These are phyloP conservation scores for Kodamaea neixiangensis DNA, from an alignment of 805 yeast species.

Conservation along the genomic window DNA sequence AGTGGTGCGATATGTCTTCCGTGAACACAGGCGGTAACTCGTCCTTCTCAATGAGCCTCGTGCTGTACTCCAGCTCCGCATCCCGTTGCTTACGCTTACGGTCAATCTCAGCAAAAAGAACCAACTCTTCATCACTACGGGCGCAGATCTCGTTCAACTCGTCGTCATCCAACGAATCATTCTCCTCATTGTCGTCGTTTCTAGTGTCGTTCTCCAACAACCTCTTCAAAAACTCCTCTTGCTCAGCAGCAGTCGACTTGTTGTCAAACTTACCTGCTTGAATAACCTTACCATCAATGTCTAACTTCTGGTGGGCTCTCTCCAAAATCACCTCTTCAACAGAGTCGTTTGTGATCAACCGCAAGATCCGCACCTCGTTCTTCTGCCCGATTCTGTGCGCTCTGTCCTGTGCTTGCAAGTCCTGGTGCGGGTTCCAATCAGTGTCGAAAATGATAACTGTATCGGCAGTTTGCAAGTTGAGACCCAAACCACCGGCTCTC, in stretches of 20 bases:
- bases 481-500: slow-evolving; percentile 88
- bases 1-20: slow-evolving; percentile 29
- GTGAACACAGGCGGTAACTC: slow-evolving; percentile 29
- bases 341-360: slow-evolving; percentile 79
- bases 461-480: slow-evolving; percentile 84
- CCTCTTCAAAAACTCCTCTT: slow-evolving; percentile 74
- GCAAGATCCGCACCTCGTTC: slow-evolving; percentile 79
- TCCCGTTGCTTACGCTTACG: slow-evolving; percentile 48
- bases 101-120: slow-evolving; percentile 60
- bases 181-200: slow-evolving; percentile 57
- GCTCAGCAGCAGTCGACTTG: slow-evolving; percentile 84
- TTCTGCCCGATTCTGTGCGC: slow-evolving; percentile 90
- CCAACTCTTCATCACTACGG: slow-evolving; percentile 62
- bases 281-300: slow-evolving; percentile 85
- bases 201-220: slow-evolving; percentile 69
- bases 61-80: slow-evolving; percentile 19
- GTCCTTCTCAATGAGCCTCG: slow-evolving; percentile 24
- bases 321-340: slow-evolving; percentile 83
- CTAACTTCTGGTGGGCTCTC: slow-evolving; percentile 79
- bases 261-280: slow-evolving; percentile 91
- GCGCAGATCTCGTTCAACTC: slow-evolving; percentile 74
- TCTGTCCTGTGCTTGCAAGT: slow-evolving; percentile 87
- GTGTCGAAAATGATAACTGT: slow-evolving; percentile 85
- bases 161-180: slow-evolving; percentile 58
- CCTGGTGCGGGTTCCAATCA: slow-evolving; percentile 92